Evolutionary conservation across 2,329 filamentous ascomycete species (phyloP), one percentile per base, ranked within the genome.

Genomic region (Lachnellula subtilissima): DNA sequence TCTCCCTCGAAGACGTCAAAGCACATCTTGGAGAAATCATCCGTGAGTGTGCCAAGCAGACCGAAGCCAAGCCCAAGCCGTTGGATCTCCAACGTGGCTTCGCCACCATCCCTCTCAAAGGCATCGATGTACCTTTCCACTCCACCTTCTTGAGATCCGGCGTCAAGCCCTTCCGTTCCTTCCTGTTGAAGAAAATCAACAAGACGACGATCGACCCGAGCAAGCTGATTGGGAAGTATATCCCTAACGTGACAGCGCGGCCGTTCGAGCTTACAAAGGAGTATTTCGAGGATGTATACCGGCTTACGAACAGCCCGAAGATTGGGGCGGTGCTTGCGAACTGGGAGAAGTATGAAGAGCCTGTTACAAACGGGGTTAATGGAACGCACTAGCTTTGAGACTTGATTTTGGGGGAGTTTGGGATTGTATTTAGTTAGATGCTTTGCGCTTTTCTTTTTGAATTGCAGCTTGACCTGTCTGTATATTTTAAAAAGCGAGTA

Each of bases 111-210:
- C 94, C 95, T 45, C 88, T 99, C 63, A 90, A 88, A 70, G 95
- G 95, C 61, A 99, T 99, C 67, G 94, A 99, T 68, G 95, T 97
- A 70, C 94, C 94, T 46, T 99, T 99, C 89, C 94, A 99, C 82
- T 94, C 89, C 66, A 99, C 94, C 17, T 99, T 99, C 82, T 78
- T 99, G 76, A 89, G 95, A 54, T 96, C 91, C 40, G 95, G 94
- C 68, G 94, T 99, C 74, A 99, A 99, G 82, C 94, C 95, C 48
- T 99, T 99, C 91, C 85, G 94, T 64, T 93, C 87, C 46, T 99
- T 99, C 84, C 75, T 99, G 71, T 87, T 97, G 67, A 99, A 97
- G 89, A 99, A 99, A 84, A 97, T 99, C 78, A 91, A 97, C 82
- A 96, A 96, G 85, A 97, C 92, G 23, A 95, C 89, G 53, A 97